Conservation (phyloP, 2,329 filamentous ascomycete species). For the Zasmidium cellare region DNA sequence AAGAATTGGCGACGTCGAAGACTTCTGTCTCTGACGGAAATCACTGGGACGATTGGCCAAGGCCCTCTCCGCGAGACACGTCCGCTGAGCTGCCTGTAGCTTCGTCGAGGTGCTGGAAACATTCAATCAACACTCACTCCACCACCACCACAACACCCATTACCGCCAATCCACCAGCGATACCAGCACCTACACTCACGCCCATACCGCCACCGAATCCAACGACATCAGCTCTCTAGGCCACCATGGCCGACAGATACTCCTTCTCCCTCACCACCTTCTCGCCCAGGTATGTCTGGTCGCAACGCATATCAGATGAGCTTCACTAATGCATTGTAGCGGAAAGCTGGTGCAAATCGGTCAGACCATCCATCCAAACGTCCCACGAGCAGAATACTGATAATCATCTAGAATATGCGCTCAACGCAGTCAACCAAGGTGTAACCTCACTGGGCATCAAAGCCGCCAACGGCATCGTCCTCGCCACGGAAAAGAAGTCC, state of each 20-base stretch:
- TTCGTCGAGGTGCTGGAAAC: background rate
- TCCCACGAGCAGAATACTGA: conserved; percentile 12
- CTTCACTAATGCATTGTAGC: conserved; percentile 51
- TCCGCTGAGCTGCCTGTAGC: background rate
- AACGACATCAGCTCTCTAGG: conserved; percentile 13
- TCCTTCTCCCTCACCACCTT: conserved; percentile 99
- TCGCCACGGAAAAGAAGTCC: conserved; percentile 99
- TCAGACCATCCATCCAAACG: conserved; percentile 38
- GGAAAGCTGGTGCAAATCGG: conserved; percentile 99
- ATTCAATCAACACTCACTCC: conserved; percentile 1
- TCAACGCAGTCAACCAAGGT: conserved; percentile 98
- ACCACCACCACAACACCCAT: background rate
- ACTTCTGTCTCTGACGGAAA: background rate
- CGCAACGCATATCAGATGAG: conserved; percentile 12
- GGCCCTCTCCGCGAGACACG: background rate
- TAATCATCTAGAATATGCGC: conserved; percentile 79
- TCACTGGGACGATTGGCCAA: background rate
- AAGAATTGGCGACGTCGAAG: background rate
- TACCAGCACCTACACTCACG: background rate
- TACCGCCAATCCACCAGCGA: background rate
- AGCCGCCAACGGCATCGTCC: conserved; percentile 97
- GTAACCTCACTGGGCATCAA: conserved; percentile 98
- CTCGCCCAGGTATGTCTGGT: conserved; percentile 81
- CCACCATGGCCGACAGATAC: conserved; percentile 92
- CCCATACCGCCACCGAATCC: background rate